Percentiles rank a stretch among this genome's conserved stretches.
phyloP scores from a whole-genome alignment of 352 stramenopile species.

The Phytophthora pini region DNA sequence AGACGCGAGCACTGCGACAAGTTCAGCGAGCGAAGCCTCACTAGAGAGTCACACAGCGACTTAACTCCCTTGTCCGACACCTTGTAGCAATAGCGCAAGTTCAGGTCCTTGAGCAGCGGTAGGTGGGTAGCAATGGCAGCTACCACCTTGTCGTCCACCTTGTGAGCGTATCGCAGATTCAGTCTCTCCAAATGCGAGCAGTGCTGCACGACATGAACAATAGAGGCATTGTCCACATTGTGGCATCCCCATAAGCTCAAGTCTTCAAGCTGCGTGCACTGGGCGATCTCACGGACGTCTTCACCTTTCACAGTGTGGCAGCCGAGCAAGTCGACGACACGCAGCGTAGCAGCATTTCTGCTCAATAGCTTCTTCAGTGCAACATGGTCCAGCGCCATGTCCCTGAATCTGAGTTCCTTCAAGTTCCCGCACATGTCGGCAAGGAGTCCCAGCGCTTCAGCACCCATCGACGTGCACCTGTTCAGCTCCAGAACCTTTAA shows the following conservation, averaged over 20 bases:
- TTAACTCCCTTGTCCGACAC: conserved; percentile 73
- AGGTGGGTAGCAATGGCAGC: conserved; percentile 53
- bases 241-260: conserved; percentile 82
- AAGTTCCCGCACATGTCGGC: conserved; percentile 56
- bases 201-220: conserved; percentile 61
- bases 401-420: conserved; percentile 65
- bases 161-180: conserved; percentile 87
- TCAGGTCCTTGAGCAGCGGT: conserved; percentile 68
- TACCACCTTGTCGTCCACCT: conserved; percentile 82
- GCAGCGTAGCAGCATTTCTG: conserved; percentile 56
- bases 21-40: conserved; percentile 67
- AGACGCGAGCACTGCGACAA: conserved; percentile 85
- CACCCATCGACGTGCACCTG: conserved; percentile 50
- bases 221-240: conserved; percentile 74
- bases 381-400: conserved; percentile 71
- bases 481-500: conserved; percentile 72
- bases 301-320: conserved; percentile 74
- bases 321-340: conserved; percentile 73
- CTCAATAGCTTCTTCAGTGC: conserved; percentile 58
- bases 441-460: conserved; percentile 49
- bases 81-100: conserved; percentile 90
- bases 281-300: conserved; percentile 53
- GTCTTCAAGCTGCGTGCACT: conserved; percentile 56
- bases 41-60: conserved; percentile 56
- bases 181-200: conserved; percentile 56